Evolutionary conservation across 805 yeast genomes (phyloP).

Genomic region (Teunomyces kruisii): DNA sequence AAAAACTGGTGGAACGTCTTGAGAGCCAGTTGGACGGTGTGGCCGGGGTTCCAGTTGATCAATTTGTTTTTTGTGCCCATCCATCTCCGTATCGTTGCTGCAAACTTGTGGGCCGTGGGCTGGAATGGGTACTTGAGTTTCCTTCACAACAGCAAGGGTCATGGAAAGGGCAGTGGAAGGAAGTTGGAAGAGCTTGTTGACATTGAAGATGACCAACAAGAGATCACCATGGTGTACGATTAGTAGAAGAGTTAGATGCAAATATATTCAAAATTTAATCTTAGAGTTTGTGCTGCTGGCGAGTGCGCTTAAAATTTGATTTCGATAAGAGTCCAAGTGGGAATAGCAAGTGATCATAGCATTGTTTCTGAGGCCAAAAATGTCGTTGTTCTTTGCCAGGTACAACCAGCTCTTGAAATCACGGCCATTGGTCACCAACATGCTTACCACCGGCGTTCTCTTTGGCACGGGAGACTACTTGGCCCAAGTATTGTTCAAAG

Average conservation of each 20-base stretch:
- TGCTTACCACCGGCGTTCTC: slow-evolving; percentile 49
- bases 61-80: slow-evolving; percentile 40
- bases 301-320: too few relatives aligned
- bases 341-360: too few relatives aligned
- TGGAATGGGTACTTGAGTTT: slow-evolving; percentile 45
- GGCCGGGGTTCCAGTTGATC: slow-evolving; percentile 42
- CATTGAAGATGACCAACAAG: slow-evolving; percentile 36
- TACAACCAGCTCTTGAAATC: slow-evolving; percentile 26
- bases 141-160: slow-evolving; percentile 48
- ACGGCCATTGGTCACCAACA: slow-evolving; percentile 47
- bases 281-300: too few relatives aligned
- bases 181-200: slow-evolving; percentile 39
- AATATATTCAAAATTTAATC: too few relatives aligned
- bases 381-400: slow-evolving; percentile 18
- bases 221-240: slow-evolving; percentile 33
- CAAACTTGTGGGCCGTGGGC: slow-evolving; percentile 41
- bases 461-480: slow-evolving; percentile 76
- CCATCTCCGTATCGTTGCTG: slow-evolving; percentile 35
- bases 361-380: slow-evolving; percentile 5
- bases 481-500: slow-evolving; percentile 61
- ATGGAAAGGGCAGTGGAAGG: slow-evolving; percentile 38
- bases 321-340: too few relatives aligned
- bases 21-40: slow-evolving; percentile 41
- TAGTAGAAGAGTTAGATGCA: background rate
- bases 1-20: slow-evolving; percentile 43